These are phyloP conservation scores for Elsinoe arachidis DNA, from an alignment of 2,329 filamentous ascomycete genomes.

Conservation along the genomic window DNA sequence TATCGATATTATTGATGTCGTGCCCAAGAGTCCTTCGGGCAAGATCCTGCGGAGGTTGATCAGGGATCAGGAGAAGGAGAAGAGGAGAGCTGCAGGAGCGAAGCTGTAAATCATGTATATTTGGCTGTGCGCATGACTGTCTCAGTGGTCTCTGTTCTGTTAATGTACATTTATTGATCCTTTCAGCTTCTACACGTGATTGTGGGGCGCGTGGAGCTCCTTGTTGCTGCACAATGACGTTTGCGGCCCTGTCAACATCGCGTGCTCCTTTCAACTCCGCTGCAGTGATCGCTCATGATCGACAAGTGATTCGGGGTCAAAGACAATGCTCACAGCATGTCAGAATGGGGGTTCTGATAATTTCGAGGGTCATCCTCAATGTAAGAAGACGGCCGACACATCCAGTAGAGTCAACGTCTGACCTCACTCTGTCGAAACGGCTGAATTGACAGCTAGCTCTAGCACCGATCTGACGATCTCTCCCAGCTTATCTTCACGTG, in stretches of 20 bases:
- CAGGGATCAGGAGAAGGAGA: constrained; percentile 64
- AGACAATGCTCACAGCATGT: background rate
- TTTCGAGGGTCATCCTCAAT: too few relatives aligned
- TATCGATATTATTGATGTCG: constrained; percentile 46
- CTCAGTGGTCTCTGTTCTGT: background rate
- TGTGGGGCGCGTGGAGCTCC: background rate
- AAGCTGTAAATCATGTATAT: constrained; percentile 15
- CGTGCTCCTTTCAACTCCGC: constrained; percentile 4
- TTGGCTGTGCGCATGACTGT: background rate
- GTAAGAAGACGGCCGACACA: background rate
- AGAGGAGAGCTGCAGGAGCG: constrained; percentile 22
- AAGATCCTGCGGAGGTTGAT: constrained; percentile 55
- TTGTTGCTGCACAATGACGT: constrained; percentile 4
- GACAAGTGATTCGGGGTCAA: background rate
- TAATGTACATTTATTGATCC: background rate
- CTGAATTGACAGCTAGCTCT: background rate
- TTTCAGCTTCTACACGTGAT: background rate
- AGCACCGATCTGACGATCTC: constrained; percentile 1
- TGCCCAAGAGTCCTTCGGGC: constrained; percentile 48
- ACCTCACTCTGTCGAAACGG: constrained; percentile 8
- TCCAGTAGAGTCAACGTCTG: background rate
- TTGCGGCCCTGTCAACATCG: background rate
- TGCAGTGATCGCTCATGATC: background rate
- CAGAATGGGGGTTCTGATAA: background rate
- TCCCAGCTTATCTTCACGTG: constrained; percentile 1